A percentile compares a stretch with the other conserved stretches of the same genome.
phyloP scores from a whole-genome alignment of 2,329 filamentous ascomycete species.

The Cordyceps tenuipes region DNA sequence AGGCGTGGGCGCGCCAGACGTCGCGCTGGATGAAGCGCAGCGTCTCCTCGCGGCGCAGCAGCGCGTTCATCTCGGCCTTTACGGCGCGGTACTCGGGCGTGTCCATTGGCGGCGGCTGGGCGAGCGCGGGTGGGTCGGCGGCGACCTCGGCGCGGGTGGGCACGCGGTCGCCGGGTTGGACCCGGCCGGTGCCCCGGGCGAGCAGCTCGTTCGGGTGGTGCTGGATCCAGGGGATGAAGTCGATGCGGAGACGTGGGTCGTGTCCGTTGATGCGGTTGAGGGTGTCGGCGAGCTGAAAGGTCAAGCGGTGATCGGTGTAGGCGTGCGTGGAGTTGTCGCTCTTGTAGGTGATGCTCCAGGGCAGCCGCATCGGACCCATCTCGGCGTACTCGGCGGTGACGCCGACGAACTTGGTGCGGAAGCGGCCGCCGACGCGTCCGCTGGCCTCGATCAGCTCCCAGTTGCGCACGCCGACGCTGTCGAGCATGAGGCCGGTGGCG shows the following conservation, averaged over 20 bases:
- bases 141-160: conserved; percentile 19
- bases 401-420: conserved; percentile 35
- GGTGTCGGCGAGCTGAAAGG: conserved; percentile 32
- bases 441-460: conserved; percentile 37
- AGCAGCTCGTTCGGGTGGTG: conserved; percentile 23
- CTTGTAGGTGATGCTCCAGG: conserved; percentile 29
- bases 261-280: conserved; percentile 32
- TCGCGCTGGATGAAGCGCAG: conserved; percentile 12
- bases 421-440: conserved; percentile 32
- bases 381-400: conserved; percentile 26
- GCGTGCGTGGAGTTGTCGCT: conserved; percentile 33
- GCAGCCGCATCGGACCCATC: conserved; percentile 38
- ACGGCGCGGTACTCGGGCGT: conserved; percentile 18
- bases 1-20: conserved; percentile 24
- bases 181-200: conserved; percentile 16
- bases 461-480: conserved; percentile 34
- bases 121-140: conserved; percentile 14
- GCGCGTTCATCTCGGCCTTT: conserved; percentile 17
- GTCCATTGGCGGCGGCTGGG: conserved; percentile 2
- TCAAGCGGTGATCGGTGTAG: conserved; percentile 34
- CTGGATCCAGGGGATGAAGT: conserved; percentile 35
- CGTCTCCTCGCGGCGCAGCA: conserved; percentile 14
- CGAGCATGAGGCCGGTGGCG: conserved; percentile 25
- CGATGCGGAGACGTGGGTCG: conserved; percentile 24
- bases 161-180: conserved; percentile 20